These are phyloP conservation scores for Komagataella pseudopastoris DNA, from an alignment of 805 yeast species.

Conservation along the genomic window DNA sequence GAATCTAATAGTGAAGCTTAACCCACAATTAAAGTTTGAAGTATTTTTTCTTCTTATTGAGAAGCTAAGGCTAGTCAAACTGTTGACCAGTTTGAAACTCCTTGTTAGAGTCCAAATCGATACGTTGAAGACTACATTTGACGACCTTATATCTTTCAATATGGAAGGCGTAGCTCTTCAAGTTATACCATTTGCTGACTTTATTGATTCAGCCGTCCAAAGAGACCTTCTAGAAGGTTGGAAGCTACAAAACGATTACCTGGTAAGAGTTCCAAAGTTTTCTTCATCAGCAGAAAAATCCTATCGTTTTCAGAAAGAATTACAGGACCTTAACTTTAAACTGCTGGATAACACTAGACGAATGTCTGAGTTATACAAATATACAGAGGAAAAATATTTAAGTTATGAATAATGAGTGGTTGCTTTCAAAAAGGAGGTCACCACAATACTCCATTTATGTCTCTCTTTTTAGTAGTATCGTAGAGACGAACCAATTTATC, in stretches of 20 bases:
- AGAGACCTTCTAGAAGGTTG: not conserved
- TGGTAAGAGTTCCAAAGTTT: not conserved
- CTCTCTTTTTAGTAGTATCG: conserved; percentile 64
- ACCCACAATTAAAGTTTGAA: not conserved
- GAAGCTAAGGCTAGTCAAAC: not conserved
- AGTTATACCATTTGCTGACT: not conserved
- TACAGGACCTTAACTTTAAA: not conserved
- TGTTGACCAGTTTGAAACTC: not conserved
- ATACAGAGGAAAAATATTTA: not conserved
- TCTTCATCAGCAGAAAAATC: not conserved
- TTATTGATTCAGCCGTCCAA: not conserved
- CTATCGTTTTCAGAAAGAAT: not conserved
- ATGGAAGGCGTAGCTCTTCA: not conserved
- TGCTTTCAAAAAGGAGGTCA: not conserved
- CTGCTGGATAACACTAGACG: not conserved
- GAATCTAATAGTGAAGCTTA: not conserved
- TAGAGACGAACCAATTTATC: conserved; percentile 85
- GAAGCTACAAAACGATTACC: not conserved
- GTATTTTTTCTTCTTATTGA: not conserved
- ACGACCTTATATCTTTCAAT: not conserved
- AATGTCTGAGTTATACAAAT: not conserved
- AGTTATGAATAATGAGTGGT: not conserved
- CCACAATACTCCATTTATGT: conserved; percentile 1
- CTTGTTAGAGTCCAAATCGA: not conserved
- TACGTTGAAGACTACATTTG: not conserved